A percentile compares a stretch with the other conserved stretches of the same genome.
These are phyloP conservation scores for Rhynchosporium graminicola DNA, from an alignment of 2,329 filamentous ascomycete genomes.

Conservation along the genomic window DNA sequence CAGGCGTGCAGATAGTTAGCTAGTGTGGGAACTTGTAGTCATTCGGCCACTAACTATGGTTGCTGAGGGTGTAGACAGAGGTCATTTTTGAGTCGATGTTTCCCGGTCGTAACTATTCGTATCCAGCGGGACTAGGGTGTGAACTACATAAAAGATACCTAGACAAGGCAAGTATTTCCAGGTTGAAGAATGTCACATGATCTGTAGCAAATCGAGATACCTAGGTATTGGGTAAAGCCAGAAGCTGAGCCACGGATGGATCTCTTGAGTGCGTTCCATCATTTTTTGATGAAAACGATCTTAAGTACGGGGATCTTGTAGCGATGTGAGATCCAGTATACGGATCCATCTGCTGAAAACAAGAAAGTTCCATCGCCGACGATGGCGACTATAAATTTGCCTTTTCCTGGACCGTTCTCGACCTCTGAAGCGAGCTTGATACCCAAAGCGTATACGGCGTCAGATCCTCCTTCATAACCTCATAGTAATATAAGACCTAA, in stretches of 20 bases:
- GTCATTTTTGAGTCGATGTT: too few relatives aligned
- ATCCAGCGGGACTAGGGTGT: too few relatives aligned
- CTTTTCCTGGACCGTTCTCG: constrained; percentile 51
- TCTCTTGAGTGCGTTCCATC: constrained; percentile 66
- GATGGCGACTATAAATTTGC: constrained; percentile 62
- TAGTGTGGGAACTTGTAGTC: constrained; percentile 3
- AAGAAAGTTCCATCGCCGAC: constrained; percentile 70
- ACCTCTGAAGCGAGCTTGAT: constrained; percentile 67
- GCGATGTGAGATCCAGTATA: constrained; percentile 68
- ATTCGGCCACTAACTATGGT: constrained; percentile 3
- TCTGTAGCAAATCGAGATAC: too few relatives aligned
- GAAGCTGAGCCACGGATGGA: constrained; percentile 44
- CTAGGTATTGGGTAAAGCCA: too few relatives aligned
- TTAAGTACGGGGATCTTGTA: constrained; percentile 68
- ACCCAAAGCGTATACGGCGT: constrained; percentile 63
- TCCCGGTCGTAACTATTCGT: too few relatives aligned
- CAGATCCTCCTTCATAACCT: constrained; percentile 69
- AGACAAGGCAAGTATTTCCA: too few relatives aligned
- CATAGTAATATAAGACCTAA: too few relatives aligned
- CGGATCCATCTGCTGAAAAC: constrained; percentile 63
- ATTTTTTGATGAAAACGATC: constrained; percentile 68
- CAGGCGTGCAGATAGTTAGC: constrained; percentile 3
- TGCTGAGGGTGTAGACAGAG: neutral
- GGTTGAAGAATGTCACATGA: too few relatives aligned
- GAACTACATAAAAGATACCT: too few relatives aligned